These are phyloP conservation scores for Synchytrium microbalum DNA, from an alignment of 371 early-diverging fungal genomes.

Conservation along the genomic window DNA sequence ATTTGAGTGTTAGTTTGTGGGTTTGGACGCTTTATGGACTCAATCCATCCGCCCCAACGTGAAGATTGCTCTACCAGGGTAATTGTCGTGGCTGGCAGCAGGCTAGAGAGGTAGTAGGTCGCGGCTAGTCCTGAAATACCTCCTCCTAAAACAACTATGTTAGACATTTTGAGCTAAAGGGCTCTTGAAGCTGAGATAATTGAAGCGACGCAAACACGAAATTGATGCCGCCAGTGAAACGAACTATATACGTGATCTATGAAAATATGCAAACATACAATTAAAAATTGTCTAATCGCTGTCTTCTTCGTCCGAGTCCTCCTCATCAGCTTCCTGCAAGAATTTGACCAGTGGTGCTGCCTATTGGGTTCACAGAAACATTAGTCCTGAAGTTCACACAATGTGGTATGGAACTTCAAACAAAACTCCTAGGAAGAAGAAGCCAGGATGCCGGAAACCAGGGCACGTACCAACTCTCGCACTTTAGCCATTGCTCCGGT, in stretches of 20 bases:
- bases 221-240: no score
- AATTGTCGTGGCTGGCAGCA: conserved; percentile 36
- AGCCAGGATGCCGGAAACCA: no score
- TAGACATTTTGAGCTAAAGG: no score
- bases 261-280: no score
- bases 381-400: conserved; percentile 5
- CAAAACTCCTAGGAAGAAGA: no score
- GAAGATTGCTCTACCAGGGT: conserved; percentile 62
- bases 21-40: conserved; percentile 39
- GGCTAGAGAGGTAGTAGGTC: conserved; percentile 65
- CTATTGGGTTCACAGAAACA: conserved; percentile 6
- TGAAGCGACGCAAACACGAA: no score
- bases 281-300: background rate
- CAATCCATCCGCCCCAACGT: conserved; percentile 84
- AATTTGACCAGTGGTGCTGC: conserved; percentile 53
- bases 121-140: conserved; percentile 87
- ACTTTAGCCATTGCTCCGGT: conserved; percentile 10
- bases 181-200: no score
- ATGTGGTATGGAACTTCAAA: no score
- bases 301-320: conserved; percentile 26
- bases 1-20: conserved; percentile 3
- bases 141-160: conserved; percentile 74
- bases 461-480: conserved; percentile 19
- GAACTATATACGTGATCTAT: no score
- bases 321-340: conserved; percentile 56